These are phyloP conservation scores for Solanum tacnaense DNA, from an alignment of 257 asterid species.

Conservation along the genomic window DNA sequence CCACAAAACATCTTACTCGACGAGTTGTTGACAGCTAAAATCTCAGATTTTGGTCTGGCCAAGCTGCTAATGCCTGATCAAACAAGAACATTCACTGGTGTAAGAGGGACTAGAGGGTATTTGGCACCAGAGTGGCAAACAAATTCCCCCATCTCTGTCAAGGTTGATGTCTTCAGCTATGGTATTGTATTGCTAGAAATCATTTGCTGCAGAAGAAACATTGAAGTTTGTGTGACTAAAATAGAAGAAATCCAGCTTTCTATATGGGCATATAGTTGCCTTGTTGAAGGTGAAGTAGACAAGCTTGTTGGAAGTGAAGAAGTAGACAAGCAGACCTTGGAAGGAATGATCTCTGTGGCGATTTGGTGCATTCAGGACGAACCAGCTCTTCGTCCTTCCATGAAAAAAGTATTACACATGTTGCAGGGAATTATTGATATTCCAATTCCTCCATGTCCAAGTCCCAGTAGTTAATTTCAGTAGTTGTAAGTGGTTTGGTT, in stretches of 20 bases:
- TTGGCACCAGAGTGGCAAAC: slow-evolving; percentile 20
- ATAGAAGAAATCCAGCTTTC: slow-evolving; percentile 12
- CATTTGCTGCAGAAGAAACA: slow-evolving; percentile 6
- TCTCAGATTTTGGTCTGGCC: slow-evolving; percentile 15
- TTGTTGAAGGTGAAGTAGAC: neutral
- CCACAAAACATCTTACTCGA: slow-evolving; percentile 18
- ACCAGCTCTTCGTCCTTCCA: slow-evolving; percentile 11
- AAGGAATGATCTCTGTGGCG: slow-evolving; percentile 13
- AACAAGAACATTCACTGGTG: slow-evolving; percentile 14
- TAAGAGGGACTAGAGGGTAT: slow-evolving; percentile 19
- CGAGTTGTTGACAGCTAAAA: slow-evolving; percentile 9
- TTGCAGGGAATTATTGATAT: slow-evolving; percentile 13
- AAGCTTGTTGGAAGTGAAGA: slow-evolving; percentile 5
- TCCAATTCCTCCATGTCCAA: slow-evolving; percentile 17
- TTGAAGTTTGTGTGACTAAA: neutral
- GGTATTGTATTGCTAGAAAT: slow-evolving; percentile 20
- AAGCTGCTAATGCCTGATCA: slow-evolving; percentile 20
- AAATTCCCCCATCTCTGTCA: slow-evolving; percentile 6
- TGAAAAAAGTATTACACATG: slow-evolving; percentile 15
- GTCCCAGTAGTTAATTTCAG: neutral
- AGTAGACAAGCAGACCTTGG: slow-evolving; percentile 6
- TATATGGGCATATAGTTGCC: slow-evolving; percentile 14
- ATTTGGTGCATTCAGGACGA: slow-evolving; percentile 18
- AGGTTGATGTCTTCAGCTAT: slow-evolving; percentile 15
- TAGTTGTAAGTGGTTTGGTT: neutral